Evolutionary conservation across 371 early-diverging fungal genomes (phyloP).

Genomic region (Mucor mucedo): DNA sequence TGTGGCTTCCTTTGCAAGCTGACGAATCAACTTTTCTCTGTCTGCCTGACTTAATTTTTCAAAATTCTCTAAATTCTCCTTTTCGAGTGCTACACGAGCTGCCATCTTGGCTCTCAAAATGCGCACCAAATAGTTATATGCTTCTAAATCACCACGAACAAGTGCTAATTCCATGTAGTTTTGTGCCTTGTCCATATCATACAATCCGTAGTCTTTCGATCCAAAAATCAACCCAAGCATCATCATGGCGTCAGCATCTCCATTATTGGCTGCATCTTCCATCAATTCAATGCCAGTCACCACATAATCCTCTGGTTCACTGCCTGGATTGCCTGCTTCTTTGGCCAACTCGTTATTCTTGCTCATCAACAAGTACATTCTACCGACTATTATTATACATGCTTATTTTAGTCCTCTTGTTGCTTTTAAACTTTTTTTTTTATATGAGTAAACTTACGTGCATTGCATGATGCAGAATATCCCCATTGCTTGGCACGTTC

Average conservation of each 20-base stretch:
- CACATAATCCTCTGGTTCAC: slow-evolving; percentile 59
- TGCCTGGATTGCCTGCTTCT: slow-evolving; percentile 48
- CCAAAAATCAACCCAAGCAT: slow-evolving; percentile 66
- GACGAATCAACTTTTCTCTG: slow-evolving; percentile 48
- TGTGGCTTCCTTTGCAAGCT: slow-evolving; percentile 47
- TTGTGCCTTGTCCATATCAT: slow-evolving; percentile 65
- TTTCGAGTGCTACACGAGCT: slow-evolving; percentile 52
- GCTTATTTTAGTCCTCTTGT: not conserved
- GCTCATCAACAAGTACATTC: slow-evolving; percentile 55
- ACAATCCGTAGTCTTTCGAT: slow-evolving; percentile 61
- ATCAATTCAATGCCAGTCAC: slow-evolving; percentile 62
- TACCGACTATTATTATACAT: slow-evolving; percentile 32
- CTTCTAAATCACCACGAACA: slow-evolving; percentile 59
- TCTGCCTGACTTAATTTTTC: slow-evolving; percentile 42
- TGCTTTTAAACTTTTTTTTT: not conserved
- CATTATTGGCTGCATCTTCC: slow-evolving; percentile 59
- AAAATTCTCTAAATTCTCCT: slow-evolving; percentile 47
- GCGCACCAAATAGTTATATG: slow-evolving; percentile 57
- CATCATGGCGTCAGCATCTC: slow-evolving; percentile 63
- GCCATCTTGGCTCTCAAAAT: slow-evolving; percentile 60
- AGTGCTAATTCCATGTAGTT: slow-evolving; percentile 64
- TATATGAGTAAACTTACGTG: slow-evolving; percentile 32
- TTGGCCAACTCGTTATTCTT: slow-evolving; percentile 47
- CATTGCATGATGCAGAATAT: slow-evolving; percentile 60
- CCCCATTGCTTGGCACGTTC: slow-evolving; percentile 59